Conservation (phyloP, 345 rosid genomes). For the Angophora floribunda region DNA sequence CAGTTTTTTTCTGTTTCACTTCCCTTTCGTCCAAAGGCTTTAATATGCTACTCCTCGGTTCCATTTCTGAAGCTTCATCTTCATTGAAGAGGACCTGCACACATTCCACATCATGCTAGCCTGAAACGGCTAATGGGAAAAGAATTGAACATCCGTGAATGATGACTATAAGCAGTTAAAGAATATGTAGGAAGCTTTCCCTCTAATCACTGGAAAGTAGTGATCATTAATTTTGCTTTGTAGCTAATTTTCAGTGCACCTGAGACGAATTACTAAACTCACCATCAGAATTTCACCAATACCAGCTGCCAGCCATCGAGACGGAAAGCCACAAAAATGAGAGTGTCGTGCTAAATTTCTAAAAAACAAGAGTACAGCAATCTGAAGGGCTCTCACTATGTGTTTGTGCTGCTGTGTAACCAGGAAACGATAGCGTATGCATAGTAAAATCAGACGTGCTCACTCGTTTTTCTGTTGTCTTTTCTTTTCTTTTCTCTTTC, state of each 20-base stretch:
- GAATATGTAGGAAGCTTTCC: background rate
- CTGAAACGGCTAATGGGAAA: background rate
- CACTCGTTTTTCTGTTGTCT: no score
- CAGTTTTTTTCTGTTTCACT: slow-evolving; percentile 61
- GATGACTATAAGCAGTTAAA: background rate
- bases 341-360: no score
- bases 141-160: background rate
- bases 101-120: background rate
- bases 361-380: background rate
- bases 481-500: no score
- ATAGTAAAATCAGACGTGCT: no score
- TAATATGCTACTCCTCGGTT: background rate
- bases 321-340: no score
- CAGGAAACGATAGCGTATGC: no score
- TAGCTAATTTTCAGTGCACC: background rate
- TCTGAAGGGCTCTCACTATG: no score
- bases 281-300: no score
- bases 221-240: background rate
- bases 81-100: no score
- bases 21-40: slow-evolving; percentile 50
- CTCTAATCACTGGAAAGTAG: background rate
- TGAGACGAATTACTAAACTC: background rate
- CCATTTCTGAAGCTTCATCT: no score
- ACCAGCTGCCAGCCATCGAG: no score
- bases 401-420: no score